These are phyloP conservation scores for Saccharomycopsis olivae DNA, from an alignment of 805 yeast genomes.

Conservation along the genomic window DNA sequence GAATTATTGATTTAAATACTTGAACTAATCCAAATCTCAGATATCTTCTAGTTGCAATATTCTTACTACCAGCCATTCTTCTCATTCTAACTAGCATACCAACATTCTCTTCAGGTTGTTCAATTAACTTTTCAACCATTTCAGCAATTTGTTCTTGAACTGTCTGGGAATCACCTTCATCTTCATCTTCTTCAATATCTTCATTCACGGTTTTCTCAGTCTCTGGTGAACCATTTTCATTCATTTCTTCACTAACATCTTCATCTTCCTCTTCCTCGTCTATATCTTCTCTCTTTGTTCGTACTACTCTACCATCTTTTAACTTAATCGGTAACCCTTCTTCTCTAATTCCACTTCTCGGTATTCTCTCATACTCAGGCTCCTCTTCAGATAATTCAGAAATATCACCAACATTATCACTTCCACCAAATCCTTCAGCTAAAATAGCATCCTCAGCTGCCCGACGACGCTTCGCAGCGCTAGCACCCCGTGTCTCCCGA, in stretches of 20 bases:
- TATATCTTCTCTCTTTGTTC: constrained; percentile 20
- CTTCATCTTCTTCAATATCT: constrained; percentile 28
- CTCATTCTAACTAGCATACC: constrained; percentile 53
- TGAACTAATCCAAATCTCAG: constrained; percentile 74
- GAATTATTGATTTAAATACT: constrained; percentile 75
- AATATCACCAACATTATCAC: constrained; percentile 48
- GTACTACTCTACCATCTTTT: constrained; percentile 60
- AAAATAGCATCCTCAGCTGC: constrained; percentile 11
- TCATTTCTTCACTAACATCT: constrained; percentile 16
- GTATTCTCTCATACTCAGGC: constrained; percentile 66
- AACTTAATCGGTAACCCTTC: constrained; percentile 77
- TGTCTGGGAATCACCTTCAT: constrained; percentile 44
- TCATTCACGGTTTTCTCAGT: constrained; percentile 13
- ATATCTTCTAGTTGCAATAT: constrained; percentile 55
- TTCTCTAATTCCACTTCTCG: constrained; percentile 42
- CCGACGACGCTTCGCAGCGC: constrained; percentile 16
- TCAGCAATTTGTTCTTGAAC: constrained; percentile 79
- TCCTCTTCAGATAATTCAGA: constrained; percentile 32
- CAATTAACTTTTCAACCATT: constrained; percentile 64
- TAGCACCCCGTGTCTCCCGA: too few relatives aligned
- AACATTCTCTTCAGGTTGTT: constrained; percentile 83
- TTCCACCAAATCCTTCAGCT: constrained; percentile 7
- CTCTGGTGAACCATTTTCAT: constrained; percentile 12
- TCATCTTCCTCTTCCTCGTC: constrained; percentile 20
- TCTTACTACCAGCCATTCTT: constrained; percentile 58